Percentiles rank a stretch among this genome's conserved stretches.
phyloP scores from a whole-genome alignment of 2,329 filamentous ascomycete species.

The Apiospora sp. region DNA sequence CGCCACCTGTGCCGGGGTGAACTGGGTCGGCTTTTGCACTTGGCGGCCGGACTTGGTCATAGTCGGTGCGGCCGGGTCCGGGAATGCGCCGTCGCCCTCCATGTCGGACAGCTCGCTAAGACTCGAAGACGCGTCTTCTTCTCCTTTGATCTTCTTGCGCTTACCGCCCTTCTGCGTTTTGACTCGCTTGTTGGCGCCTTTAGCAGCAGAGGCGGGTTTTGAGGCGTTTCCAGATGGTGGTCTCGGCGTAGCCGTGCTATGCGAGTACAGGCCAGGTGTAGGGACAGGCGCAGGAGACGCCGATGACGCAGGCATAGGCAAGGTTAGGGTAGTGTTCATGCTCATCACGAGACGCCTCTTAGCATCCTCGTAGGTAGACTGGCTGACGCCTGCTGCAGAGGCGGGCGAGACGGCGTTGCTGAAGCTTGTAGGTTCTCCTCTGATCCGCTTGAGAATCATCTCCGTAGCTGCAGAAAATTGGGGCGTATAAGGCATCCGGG shows the following conservation, averaged over 20 bases:
- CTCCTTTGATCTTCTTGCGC: constrained; percentile 44
- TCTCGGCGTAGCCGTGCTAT: neutral
- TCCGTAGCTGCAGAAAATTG: constrained; percentile 48
- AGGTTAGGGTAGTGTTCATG: constrained; percentile 49
- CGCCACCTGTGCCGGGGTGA: constrained; percentile 61
- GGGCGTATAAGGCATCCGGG: constrained; percentile 41
- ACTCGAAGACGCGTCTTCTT: constrained; percentile 36
- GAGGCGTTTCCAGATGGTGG: neutral
- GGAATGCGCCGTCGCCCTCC: constrained; percentile 33
- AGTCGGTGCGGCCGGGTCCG: constrained; percentile 61
- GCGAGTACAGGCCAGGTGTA: neutral
- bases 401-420: constrained; percentile 45
- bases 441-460: constrained; percentile 50
- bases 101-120: constrained; percentile 41
- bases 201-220: constrained; percentile 30
- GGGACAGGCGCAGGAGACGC: constrained; percentile 27
- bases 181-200: constrained; percentile 31
- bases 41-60: constrained; percentile 80
- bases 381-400: constrained; percentile 43
- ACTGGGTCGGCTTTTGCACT: constrained; percentile 70
- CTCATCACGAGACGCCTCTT: constrained; percentile 49
- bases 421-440: constrained; percentile 44
- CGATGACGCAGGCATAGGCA: constrained; percentile 44
- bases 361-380: constrained; percentile 48
- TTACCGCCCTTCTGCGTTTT: constrained; percentile 39